Conservation (phyloP, 345 rosid species). For the Raphanus sativus region DNA sequence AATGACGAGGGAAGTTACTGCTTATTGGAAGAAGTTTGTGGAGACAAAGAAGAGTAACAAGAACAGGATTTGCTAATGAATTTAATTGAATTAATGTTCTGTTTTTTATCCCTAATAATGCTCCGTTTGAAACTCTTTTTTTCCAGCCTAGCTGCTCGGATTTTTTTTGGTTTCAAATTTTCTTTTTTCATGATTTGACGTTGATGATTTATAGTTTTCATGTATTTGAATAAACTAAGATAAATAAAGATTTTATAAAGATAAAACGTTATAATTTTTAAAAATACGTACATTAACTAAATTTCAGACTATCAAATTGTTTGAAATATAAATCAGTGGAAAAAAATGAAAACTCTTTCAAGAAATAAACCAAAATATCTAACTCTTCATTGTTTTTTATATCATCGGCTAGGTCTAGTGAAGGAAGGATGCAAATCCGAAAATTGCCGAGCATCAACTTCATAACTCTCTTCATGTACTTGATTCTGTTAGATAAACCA, state of each 20-base stretch:
- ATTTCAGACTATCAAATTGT: neutral
- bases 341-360: neutral
- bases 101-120: neutral
- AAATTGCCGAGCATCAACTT: neutral
- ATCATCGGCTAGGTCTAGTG: neutral
- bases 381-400: neutral
- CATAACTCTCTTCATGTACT: neutral
- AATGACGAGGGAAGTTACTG: conserved; percentile 63
- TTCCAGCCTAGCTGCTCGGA: neutral
- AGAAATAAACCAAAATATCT: neutral
- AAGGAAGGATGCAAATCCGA: neutral
- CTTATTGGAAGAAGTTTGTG: conserved; percentile 76
- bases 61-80: conserved; percentile 55
- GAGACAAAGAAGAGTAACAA: conserved; percentile 49
- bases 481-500: neutral
- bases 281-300: neutral
- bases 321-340: neutral
- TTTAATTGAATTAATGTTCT: neutral
- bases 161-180: neutral
- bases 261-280: neutral
- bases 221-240: neutral
- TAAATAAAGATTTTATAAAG: neutral
- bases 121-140: neutral
- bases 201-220: neutral
- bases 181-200: neutral